These are phyloP conservation scores for Magnusiomyces ingens DNA, from an alignment of 1,139 yeast species.

Conservation along the genomic window DNA sequence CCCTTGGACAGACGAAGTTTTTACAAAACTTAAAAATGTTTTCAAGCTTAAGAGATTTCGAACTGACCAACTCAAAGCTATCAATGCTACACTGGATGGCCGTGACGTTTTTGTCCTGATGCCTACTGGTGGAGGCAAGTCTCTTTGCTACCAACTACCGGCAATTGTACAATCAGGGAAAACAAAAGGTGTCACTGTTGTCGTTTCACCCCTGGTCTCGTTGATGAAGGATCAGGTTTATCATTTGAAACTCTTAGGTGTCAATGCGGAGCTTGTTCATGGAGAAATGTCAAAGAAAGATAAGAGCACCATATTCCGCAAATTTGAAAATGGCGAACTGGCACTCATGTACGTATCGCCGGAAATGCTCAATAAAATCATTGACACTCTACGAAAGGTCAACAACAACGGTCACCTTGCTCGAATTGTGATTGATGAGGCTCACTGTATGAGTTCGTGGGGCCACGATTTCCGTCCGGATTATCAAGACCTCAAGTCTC, in stretches of 20 bases:
- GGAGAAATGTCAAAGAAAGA: slow-evolving; percentile 39
- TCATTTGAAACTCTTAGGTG: slow-evolving; percentile 58
- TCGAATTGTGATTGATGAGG: slow-evolving; percentile 91
- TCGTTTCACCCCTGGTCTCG: slow-evolving; percentile 89
- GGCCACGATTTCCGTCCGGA: slow-evolving; percentile 99
- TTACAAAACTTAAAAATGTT: slow-evolving; percentile 45
- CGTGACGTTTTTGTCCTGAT: slow-evolving; percentile 88
- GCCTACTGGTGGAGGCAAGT: slow-evolving; percentile 99
- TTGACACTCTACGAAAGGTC: slow-evolving; percentile 40
- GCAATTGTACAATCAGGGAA: slow-evolving; percentile 68
- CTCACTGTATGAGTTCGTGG: slow-evolving; percentile 98
- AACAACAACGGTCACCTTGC: slow-evolving; percentile 64
- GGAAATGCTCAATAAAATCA: slow-evolving; percentile 81
- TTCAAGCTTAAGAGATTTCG: slow-evolving; percentile 69
- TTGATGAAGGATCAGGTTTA: slow-evolving; percentile 97
- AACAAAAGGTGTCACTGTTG: slow-evolving; percentile 81
- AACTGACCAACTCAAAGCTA: slow-evolving; percentile 79
- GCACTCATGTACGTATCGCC: slow-evolving; percentile 88
- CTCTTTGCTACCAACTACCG: slow-evolving; percentile 91
- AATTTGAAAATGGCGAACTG: slow-evolving; percentile 55
- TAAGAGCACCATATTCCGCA: slow-evolving; percentile 55
- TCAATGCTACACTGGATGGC: slow-evolving; percentile 72
- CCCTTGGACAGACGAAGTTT: slow-evolving; percentile 66
- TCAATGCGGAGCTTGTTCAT: slow-evolving; percentile 56
- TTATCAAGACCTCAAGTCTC: slow-evolving; percentile 70